A percentile compares a stretch with the other conserved stretches of the same genome.
Evolutionary conservation across 2,329 filamentous ascomycete genomes (phyloP).

Genomic region (Monilinia aucupariae): DNA sequence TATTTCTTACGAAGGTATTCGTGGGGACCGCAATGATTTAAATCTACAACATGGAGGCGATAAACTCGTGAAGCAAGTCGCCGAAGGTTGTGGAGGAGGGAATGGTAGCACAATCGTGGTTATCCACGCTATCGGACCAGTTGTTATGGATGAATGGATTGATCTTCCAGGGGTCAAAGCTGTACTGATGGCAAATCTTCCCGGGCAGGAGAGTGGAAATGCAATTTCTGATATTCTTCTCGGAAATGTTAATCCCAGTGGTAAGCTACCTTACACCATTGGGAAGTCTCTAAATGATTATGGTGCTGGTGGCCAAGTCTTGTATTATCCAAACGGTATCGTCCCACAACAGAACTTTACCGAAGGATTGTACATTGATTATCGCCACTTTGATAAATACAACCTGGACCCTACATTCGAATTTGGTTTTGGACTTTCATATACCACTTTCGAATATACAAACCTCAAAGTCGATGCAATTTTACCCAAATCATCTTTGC

Average conservation of each 20-base stretch:
- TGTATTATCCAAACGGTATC: constrained; percentile 63
- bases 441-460: constrained; percentile 56
- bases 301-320: constrained; percentile 62
- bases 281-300: constrained; percentile 71
- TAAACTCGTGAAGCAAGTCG: constrained; percentile 65
- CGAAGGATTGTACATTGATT: constrained; percentile 83
- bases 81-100: constrained; percentile 58
- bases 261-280: constrained; percentile 84
- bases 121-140: constrained; percentile 78
- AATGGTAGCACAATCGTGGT: constrained; percentile 72
- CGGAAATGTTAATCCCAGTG: constrained; percentile 62
- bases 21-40: constrained; percentile 74
- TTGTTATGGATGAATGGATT: constrained; percentile 75
- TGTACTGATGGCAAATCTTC: constrained; percentile 77
- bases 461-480: constrained; percentile 43
- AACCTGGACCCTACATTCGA: constrained; percentile 71
- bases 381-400: constrained; percentile 79
- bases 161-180: constrained; percentile 71
- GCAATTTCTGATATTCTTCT: constrained; percentile 76
- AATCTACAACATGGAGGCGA: constrained; percentile 74
- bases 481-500: constrained; percentile 33
- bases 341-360: constrained; percentile 77
- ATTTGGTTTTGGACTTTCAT: constrained; percentile 78
- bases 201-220: constrained; percentile 80
- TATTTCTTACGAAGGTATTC: constrained; percentile 54